Base-by-base conservation (phyloP, 2,329 filamentous ascomycete species). In the Hypomyces perniciosus region DNA sequence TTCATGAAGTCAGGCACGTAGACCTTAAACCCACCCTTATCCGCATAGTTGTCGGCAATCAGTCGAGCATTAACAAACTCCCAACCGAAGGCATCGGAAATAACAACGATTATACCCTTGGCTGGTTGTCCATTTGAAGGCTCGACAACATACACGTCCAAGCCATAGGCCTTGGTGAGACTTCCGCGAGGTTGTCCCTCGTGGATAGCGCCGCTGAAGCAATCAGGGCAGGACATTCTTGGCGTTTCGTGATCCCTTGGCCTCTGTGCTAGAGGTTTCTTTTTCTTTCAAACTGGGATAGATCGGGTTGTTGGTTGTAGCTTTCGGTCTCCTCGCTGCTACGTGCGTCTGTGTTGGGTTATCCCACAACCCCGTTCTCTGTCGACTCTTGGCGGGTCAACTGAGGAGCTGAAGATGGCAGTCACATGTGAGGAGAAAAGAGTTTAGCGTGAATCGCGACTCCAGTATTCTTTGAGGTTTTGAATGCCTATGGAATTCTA, bases 1-100 rank as follows among this genome's bases (percentile, higher is more conserved):
- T 62, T 54, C 67, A 81, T 81, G 48, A 83, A 79, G 50, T 83
- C 78, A 0, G 79, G 79, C n/a, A 78, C 56, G 53, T 78, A 77
- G 34, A 82, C 77, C 7, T 63, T 66, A 58, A 72, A 80, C 10
- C 66, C 65, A 4, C 72, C 72, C 57, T 74, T 74, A 52, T 69
- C 67, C n/a, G 78, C 77, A 56, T 79, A 80, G 39, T 65, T 63
- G 57, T 83, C 79, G 5, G 77, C 77, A 33, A 82, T 61, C 5
- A 80, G 62, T 35, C 75, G 69, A 46, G 71, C 72, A 62, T 82
- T 82, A 26, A 72, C 63, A 54, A 81, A 75, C 2, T 70, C 66
- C 72, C 77, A 78, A 12, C 79, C 79, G 56, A 81, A 81, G 0
- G 73, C 73, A 58, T 82, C 79, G 0, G 78, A 70, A 31, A 83